Evolutionary conservation across 2,329 filamentous ascomycete genomes (phyloP).

Genomic region (Reticulascus tulasneorum): DNA sequence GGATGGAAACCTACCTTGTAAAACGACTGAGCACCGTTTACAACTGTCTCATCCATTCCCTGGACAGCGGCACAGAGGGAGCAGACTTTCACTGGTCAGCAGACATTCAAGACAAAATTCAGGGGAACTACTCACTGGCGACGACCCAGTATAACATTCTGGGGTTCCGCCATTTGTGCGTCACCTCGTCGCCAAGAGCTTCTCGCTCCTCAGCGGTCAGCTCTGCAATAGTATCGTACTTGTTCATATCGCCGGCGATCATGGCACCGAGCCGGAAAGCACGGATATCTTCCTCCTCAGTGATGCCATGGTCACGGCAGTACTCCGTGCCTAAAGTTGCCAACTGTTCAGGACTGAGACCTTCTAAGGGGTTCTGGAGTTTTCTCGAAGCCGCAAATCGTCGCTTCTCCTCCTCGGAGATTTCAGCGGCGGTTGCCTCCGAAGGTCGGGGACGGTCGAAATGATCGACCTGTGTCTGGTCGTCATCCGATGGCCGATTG

Average conservation of each 20-base stretch:
- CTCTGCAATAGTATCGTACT: conserved; percentile 45
- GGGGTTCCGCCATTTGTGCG: conserved; percentile 66
- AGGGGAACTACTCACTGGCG: conserved; percentile 31
- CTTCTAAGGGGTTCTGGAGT: conserved; percentile 38
- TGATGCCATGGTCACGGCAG: conserved; percentile 50
- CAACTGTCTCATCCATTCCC: conserved; percentile 63
- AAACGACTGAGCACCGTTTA: conserved; percentile 55
- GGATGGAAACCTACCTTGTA: no score
- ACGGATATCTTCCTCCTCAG: conserved; percentile 50
- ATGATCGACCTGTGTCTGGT: conserved; percentile 1
- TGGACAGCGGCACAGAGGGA: conserved; percentile 67
- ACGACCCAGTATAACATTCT: conserved; percentile 62
- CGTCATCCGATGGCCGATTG: conserved; percentile 1
- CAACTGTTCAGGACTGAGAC: conserved; percentile 41
- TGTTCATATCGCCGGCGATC: conserved; percentile 49
- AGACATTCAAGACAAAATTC: background rate
- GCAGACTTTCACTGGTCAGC: conserved; percentile 36
- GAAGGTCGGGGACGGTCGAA: conserved; percentile 4
- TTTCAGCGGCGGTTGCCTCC: conserved; percentile 13
- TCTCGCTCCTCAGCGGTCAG: conserved; percentile 55
- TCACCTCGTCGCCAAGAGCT: conserved; percentile 56
- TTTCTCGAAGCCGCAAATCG: conserved; percentile 31
- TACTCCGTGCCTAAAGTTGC: conserved; percentile 54
- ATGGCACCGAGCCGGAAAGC: conserved; percentile 58
- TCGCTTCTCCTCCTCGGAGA: conserved; percentile 21